phyloP scores from a whole-genome alignment of 257 asterid genomes.

The Cruciata laevipes region DNA sequence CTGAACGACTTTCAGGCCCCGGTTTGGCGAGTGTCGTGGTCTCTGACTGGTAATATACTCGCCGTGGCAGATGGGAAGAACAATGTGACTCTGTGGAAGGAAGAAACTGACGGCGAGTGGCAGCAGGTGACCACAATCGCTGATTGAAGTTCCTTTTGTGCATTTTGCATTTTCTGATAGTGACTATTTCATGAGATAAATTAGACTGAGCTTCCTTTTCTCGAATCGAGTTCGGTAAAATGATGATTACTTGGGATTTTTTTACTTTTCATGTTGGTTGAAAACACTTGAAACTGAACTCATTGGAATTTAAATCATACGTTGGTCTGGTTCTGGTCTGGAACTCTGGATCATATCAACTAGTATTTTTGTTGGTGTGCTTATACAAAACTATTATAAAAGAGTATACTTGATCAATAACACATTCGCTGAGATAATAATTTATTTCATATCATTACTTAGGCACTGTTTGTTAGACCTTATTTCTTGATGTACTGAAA shows the following conservation, averaged over 20 bases:
- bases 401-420: no score
- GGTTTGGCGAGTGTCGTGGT: slow-evolving; percentile 70
- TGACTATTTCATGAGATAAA: background rate
- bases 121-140: slow-evolving; percentile 54
- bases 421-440: no score
- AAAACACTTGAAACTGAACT: background rate
- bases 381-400: no score
- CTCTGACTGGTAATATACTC: slow-evolving; percentile 57
- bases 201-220: background rate
- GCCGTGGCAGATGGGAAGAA: slow-evolving; percentile 67
- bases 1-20: slow-evolving; percentile 52
- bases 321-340: no score
- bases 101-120: slow-evolving; percentile 64
- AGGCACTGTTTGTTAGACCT: no score
- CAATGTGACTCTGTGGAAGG: slow-evolving; percentile 59
- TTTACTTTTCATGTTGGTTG: background rate
- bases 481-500: no score
- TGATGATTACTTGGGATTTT: background rate
- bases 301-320: background rate
- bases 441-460: no score
- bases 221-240: background rate
- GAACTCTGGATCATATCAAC: no score
- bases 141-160: background rate
- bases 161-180: background rate
- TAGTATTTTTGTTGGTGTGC: no score